Percentiles rank a stretch among this genome's conserved stretches.
Conservation (phyloP, 2,329 filamentous ascomycete species). For the Penicillium occitanis region DNA sequence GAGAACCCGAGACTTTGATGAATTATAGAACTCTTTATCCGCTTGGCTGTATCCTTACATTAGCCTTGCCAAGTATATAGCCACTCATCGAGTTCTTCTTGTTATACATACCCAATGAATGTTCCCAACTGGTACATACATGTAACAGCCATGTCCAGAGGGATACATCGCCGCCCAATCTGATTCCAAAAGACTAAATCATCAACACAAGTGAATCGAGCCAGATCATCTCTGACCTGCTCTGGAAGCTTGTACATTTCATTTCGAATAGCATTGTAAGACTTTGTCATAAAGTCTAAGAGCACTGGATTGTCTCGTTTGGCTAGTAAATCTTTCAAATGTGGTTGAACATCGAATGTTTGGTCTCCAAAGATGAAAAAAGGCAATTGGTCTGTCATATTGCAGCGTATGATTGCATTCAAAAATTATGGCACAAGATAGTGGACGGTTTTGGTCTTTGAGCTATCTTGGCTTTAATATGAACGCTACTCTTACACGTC, state of each 20-base stretch:
- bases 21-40: background rate
- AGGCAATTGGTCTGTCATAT: background rate
- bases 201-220: background rate
- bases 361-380: background rate
- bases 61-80: background rate
- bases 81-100: background rate
- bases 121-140: slow-evolving; percentile 1
- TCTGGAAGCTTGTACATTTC: background rate
- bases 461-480: background rate
- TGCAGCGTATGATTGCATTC: background rate
- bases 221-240: background rate
- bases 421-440: background rate
- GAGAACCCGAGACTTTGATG: background rate
- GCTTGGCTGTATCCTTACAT: background rate
- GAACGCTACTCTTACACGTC: background rate
- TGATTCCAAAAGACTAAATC: background rate
- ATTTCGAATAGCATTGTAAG: background rate
- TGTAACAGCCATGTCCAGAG: background rate
- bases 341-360: background rate
- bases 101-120: background rate
- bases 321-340: background rate
- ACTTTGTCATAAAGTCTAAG: background rate
- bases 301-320: background rate
- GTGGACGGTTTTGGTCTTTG: background rate
- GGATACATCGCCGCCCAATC: background rate